Evolutionary conservation across 2,329 filamentous ascomycete genomes (phyloP).

Genomic region (Proliferodiscus dingleyae): DNA sequence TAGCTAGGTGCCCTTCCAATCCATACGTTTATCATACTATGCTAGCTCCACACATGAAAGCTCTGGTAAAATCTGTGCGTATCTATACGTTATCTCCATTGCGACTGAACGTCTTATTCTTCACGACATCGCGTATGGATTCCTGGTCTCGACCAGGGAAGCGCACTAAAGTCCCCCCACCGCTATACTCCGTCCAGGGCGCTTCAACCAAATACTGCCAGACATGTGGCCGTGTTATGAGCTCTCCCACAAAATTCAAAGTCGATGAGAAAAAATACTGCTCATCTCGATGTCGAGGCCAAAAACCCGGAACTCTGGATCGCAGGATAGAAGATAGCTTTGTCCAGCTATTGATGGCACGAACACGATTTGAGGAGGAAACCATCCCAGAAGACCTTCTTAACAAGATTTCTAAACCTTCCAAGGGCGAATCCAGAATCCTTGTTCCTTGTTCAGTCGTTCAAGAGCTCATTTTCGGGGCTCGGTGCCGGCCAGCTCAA

Average conservation of each 20-base stretch:
- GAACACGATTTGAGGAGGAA: slow-evolving; percentile 24
- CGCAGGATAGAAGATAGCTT: slow-evolving; percentile 49
- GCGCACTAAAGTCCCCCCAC: slow-evolving; percentile 39
- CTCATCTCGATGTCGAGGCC: slow-evolving; percentile 50
- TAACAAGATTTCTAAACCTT: slow-evolving; percentile 23
- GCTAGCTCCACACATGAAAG: too few relatives aligned
- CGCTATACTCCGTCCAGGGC: slow-evolving; percentile 43
- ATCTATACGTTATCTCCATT: too few relatives aligned
- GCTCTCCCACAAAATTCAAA: too few relatives aligned
- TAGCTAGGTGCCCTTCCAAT: too few relatives aligned
- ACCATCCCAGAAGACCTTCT: background rate
- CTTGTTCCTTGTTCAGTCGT: slow-evolving; percentile 46
- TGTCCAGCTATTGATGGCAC: slow-evolving; percentile 31
- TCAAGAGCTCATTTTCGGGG: slow-evolving; percentile 46
- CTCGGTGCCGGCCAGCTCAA: slow-evolving; percentile 40
- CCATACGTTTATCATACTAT: too few relatives aligned
- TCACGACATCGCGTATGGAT: slow-evolving; percentile 6
- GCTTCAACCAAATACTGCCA: slow-evolving; percentile 51
- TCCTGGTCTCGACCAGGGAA: slow-evolving; percentile 7
- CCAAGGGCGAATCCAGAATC: slow-evolving; percentile 47
- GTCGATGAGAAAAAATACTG: slow-evolving; percentile 57
- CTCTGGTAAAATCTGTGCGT: too few relatives aligned
- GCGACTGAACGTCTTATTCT: too few relatives aligned
- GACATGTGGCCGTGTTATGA: slow-evolving; percentile 51
- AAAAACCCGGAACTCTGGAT: slow-evolving; percentile 45